A percentile compares a stretch with the other conserved stretches of the same genome.
Evolutionary conservation across 495 filamentous ascomycete species (phyloP).

Genomic region (Collariella sp.): DNA sequence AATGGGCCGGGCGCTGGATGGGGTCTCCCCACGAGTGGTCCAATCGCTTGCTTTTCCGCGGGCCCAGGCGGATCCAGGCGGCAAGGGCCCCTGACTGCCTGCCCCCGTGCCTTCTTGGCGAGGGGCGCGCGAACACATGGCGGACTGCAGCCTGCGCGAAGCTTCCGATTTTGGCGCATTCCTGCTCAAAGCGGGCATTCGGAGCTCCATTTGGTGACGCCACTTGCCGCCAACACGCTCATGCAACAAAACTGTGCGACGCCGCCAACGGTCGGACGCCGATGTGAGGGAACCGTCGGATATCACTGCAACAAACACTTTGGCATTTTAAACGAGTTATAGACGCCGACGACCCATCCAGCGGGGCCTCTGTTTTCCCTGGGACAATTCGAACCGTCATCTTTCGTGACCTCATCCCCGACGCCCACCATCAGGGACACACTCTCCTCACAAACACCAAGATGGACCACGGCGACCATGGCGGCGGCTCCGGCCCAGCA

Average conservation of each 20-base stretch:
- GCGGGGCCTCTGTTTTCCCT: no score
- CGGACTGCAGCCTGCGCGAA: neutral
- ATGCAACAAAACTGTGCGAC: conserved; percentile 4
- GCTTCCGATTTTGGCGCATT: conserved; percentile 8
- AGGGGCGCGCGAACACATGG: neutral
- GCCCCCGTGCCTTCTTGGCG: conserved; percentile 3
- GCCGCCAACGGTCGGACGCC: neutral
- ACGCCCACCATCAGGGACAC: neutral
- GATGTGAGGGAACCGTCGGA: no score
- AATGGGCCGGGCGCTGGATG: conserved; percentile 1
- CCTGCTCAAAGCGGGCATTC: conserved; percentile 2
- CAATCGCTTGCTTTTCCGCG: neutral
- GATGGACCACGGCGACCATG: conserved; percentile 16
- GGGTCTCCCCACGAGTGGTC: neutral
- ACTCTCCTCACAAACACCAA: neutral
- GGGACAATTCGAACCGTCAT: neutral
- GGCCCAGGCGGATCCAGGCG: neutral
- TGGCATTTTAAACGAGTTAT: no score
- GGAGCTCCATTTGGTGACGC: neutral
- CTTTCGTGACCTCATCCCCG: neutral
- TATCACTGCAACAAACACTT: no score
- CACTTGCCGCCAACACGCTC: neutral
- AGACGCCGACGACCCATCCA: no score
- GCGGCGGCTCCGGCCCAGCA: conserved; percentile 1
- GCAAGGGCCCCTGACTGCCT: neutral